Conservation (phyloP, 106 monocot genomes). For the Amphibolis antarctica region DNA sequence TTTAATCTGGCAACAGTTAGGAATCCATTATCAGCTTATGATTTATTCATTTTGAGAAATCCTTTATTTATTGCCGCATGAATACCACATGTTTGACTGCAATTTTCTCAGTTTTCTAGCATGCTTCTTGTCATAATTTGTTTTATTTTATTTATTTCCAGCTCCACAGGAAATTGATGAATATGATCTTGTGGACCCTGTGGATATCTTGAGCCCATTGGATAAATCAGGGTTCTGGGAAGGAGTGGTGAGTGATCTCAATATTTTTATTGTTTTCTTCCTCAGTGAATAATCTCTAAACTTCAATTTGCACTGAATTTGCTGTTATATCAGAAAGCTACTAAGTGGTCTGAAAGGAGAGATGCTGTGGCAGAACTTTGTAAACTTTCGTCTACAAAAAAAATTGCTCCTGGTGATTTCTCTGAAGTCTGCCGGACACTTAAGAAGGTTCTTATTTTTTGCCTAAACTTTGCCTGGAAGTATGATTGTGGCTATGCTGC, state of each 20-base stretch:
- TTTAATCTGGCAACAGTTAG: constrained; percentile 36
- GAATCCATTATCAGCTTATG: neutral
- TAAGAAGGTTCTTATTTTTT: constrained; percentile 53
- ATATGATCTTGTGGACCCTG: constrained; percentile 97
- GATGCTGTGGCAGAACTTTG: constrained; percentile 95
- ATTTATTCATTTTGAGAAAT: neutral
- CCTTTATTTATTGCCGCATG: neutral
- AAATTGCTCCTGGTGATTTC: constrained; percentile 94
- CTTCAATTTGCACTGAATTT: neutral
- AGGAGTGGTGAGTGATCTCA: constrained; percentile 73
- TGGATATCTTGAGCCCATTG: constrained; percentile 83
- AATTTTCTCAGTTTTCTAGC: no score
- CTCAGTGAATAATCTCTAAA: neutral
- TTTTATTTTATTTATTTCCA: constrained; percentile 6
- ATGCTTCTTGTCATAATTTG: neutral
- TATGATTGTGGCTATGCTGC: neutral
- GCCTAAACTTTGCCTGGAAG: neutral
- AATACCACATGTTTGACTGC: neutral
- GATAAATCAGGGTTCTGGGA: constrained; percentile 99
- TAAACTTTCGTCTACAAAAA: constrained; percentile 83
- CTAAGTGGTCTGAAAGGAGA: constrained; percentile 99
- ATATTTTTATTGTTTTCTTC: neutral
- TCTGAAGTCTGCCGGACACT: constrained; percentile 77
- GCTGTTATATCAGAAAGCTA: constrained; percentile 62
- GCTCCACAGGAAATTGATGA: constrained; percentile 85